Conservation (phyloP, 2,329 filamentous ascomycete genomes). For the Mycosphaerella sp. region DNA sequence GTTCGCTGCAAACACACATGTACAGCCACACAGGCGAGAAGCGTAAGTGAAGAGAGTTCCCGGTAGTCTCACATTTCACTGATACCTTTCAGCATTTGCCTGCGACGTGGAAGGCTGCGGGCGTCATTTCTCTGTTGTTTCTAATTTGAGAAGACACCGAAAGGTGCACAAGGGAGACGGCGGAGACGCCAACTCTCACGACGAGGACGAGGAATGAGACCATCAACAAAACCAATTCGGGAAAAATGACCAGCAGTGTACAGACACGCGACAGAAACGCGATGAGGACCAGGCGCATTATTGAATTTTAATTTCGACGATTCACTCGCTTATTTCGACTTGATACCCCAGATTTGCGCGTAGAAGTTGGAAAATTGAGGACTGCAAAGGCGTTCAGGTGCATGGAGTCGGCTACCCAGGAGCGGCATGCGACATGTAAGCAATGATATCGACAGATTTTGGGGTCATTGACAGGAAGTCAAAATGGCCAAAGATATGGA, state of each 20-base stretch:
- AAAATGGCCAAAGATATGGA: conserved; percentile 2
- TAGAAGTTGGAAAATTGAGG: background rate
- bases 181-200: conserved; percentile 43
- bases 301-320: conserved; percentile 25
- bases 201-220: conserved; percentile 37
- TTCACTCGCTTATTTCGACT: conserved; percentile 31
- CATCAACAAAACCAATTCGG: background rate
- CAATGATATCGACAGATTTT: background rate
- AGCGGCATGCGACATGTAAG: conserved; percentile 5
- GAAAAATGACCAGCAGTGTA: conserved; percentile 8
- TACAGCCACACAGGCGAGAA: conserved; percentile 98
- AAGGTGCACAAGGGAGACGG: conserved; percentile 86
- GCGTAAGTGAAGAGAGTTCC: conserved; percentile 59
- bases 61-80: background rate
- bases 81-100: conserved; percentile 62
- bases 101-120: conserved; percentile 94
- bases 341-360: conserved; percentile 30
- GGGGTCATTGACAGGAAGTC: background rate
- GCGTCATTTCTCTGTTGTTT: conserved; percentile 94
- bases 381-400: conserved; percentile 19
- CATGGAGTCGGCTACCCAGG: conserved; percentile 2
- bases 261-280: conserved; percentile 10
- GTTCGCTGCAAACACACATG: conserved; percentile 94
- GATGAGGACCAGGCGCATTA: conserved; percentile 10
- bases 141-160: conserved; percentile 86